Evolutionary conservation across 345 rosid species (phyloP), one percentile per base, ranked within the genome.

Genomic region (Corchorus capsularis): DNA sequence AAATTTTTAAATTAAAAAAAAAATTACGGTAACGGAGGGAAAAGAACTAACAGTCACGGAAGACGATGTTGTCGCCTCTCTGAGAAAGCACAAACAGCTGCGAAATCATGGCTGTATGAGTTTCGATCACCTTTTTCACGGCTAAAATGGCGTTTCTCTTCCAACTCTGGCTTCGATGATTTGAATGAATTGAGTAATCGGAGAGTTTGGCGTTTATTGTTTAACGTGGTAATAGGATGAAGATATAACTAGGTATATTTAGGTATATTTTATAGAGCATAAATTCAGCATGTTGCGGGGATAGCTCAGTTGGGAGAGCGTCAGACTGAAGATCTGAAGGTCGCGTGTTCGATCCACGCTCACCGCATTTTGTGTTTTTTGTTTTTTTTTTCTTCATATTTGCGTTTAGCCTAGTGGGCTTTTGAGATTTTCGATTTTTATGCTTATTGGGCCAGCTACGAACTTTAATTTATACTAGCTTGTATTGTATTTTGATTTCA

Each of bases 271-370:
- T n/a, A n/a, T n/a, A n/a, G n/a, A n/a, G n/a, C n/a, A n/a, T n/a
- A n/a, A n/a, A n/a, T n/a, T n/a, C n/a, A n/a, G n/a, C n/a, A n/a
- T n/a, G n/a, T n/a, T 2, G 93, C 88, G 92, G 92, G 92, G 92
- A 85, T 88, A 90, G 94, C 94, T 90, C 92, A 88, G 92, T 88
- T 86, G 90, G 89, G 89, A 86, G 92, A 88, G 92, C 90, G 87
- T 88, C 90, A 86, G 90, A 86, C 89, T 91, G 93, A 91, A 89
- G 93, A 91, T 91, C 91, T 89, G 87, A 86, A 91, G 90, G 93
- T 80, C 93, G 80, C 87, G 89, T 89, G 91, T 89, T 91, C 92
- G 89, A 87, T 89, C 91, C 95, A 91, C 87, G 93, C 82, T 89
- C 93, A 91, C 89, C 92, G 95, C 93, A 86, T 5, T 45, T 88